Base-by-base conservation (phyloP, 225 moss, liverwort and hornwort species). In the Lunularia cruciata region DNA sequence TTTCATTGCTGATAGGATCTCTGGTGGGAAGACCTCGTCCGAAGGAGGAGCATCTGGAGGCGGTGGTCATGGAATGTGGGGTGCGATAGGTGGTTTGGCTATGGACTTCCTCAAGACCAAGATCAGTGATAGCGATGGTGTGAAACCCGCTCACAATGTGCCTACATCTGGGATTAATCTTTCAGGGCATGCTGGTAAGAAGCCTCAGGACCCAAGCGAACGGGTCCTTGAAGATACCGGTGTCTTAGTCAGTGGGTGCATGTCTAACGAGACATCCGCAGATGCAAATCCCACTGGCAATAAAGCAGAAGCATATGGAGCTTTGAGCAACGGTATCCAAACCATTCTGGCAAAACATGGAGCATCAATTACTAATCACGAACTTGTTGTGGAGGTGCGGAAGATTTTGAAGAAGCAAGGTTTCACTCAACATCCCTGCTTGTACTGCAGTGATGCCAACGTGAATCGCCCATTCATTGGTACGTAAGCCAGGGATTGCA, bases 391-490 rank as follows among this genome's bases (percentile, higher is more conserved):
- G 26, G 37, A 72, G 28, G 78, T 89, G 36, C 92, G 96, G 6
- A 86, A 82, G 25, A 18, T 85, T 0, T 47, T 96, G 38, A 22
- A 75, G 55, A 81, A 87, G 79, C 68, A 84, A 57, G 92, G 92
- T 25, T 90, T 92, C 68, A 73, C 87, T 72, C 96, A 96, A 78
- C 90, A 90, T 57, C 96, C 96, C 0, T 96, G 96, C 73, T 77
- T 96, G 39, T 96, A 81, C 63, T 88, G 81, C 40, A 85, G 82
- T 25, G 86, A 92, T 40, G 51, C 39, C 0, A 88, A 92, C 57
- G 79, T 86, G 36, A 71, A 81, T 3, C 55, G 67, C 4, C 38
- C 62, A 33, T 96, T 96, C 78, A 96, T 96, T 39, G 73, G 77
- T 67, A 36, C 74, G 55, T 53, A 59, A n/a, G 60, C 33, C 65